Percentiles rank a stretch among this genome's conserved stretches.
Evolutionary conservation across 1,284 basidiomycete species (phyloP).

Genomic region (Erythrobasidium hasegawianum): DNA sequence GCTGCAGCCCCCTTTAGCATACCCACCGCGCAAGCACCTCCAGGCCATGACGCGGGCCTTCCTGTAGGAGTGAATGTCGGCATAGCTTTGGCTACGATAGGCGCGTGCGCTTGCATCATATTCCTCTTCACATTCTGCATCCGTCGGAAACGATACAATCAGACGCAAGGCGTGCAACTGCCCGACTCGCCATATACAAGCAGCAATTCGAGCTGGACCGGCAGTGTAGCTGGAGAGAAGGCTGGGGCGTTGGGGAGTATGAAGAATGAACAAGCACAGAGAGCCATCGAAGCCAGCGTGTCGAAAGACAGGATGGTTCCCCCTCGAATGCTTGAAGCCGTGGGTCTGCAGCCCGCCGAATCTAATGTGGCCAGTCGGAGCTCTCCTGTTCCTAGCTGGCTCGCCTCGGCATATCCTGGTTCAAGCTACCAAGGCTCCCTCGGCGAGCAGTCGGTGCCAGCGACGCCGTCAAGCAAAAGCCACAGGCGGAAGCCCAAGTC

Average conservation of each 20-base stretch:
- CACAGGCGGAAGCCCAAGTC: not conserved
- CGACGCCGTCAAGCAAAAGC: not conserved
- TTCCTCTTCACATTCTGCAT: slow-evolving; percentile 1
- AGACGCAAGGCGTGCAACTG: not conserved
- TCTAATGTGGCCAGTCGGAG: too few relatives aligned
- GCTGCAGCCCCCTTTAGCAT: not conserved
- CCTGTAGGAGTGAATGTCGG: not conserved
- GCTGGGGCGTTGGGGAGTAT: too few relatives aligned
- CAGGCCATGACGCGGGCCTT: not conserved
- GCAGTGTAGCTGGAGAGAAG: too few relatives aligned
- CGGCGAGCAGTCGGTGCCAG: not conserved
- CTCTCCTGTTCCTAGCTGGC: not conserved
- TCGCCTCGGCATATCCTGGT: not conserved
- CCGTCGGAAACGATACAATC: not conserved
- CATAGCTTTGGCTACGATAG: not conserved
- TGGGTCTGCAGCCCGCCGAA: too few relatives aligned
- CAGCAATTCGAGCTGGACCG: too few relatives aligned
- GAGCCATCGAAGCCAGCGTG: too few relatives aligned
- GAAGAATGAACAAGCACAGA: too few relatives aligned
- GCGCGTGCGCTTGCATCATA: not conserved
- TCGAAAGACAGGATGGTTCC: too few relatives aligned
- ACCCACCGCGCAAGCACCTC: not conserved
- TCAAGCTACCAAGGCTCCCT: not conserved
- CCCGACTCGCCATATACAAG: too few relatives aligned
- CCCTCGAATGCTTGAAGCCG: too few relatives aligned